Base-by-base conservation (phyloP, 805 yeast genomes). In the Candida dajiaensis region DNA sequence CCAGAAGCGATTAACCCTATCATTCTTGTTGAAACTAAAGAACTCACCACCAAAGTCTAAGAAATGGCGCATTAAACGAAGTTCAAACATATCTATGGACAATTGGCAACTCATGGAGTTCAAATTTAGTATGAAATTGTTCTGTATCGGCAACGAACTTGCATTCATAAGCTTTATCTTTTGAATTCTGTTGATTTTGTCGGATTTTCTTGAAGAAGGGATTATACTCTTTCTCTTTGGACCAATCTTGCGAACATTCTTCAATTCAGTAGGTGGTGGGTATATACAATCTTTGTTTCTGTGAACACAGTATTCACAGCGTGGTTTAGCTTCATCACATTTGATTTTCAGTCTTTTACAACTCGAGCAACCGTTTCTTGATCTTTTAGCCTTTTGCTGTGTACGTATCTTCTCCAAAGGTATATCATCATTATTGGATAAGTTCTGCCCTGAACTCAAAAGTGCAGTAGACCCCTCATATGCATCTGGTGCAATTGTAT, bases 281-380 rank as follows among this genome's bases (percentile, higher is more conserved):
- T 85, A 89, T 4, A 85, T 76, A 66, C 97, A 90, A 22, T 76
- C 81, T 29, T 88, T 70, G 16, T 82, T 81, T 76, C 88, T 78
- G 51, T 89, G 83, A 41, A 69, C 65, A 66, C 98, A 90, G 65
- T 89, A 88, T 25, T 72, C 73, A 64, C 98, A 90, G 5, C 71
- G 61, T 1, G 97, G 97, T 49, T 78, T 83, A 1, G 68, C 69
- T 64, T 90, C 97, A 62, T 89, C 95, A 68, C 98, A 90, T 63
- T 90, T 90, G 38, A 92, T 96, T 42, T 97, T 72, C 54, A 97
- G 74, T 53, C 77, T 77, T 62, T 90, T 90, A 67, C 98, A 90
- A 7, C 94, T 86, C 29, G 80, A 72, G 66, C 98, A 90, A 1
- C 98, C 97, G 45, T 79, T 81, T 46, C 95, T 76, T 18, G 95